Evolutionary conservation across 2,329 filamentous ascomycete species (phyloP), one percentile per base, ranked within the genome.

Genomic region (Penicillium sp.): DNA sequence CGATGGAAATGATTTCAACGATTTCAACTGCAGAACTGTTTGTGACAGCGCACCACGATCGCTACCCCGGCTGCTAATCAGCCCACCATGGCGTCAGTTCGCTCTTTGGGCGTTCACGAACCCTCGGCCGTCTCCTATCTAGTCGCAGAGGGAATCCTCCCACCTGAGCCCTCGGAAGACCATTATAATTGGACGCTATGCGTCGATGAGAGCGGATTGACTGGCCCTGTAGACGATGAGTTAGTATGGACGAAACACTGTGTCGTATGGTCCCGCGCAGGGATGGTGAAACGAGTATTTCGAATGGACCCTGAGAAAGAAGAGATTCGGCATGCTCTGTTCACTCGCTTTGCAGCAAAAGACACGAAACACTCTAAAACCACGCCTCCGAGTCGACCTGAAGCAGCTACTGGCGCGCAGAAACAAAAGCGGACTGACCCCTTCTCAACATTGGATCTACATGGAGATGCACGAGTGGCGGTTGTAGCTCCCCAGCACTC

Each of bases 221-320:
- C 73, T 27, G 71, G 71, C 40, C 71, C 78, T 1, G 77, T 81
- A 35, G 86, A 92, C 63, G 91, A 96, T 66, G 92, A 97, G 73
- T 75, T 97, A 15, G 77, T 96, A 25, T 85, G 85, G 49, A 94
- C 91, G 12, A 79, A 85, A 27, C 80, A 83, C 56, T 87, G 87
- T 64, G 91, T 95, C 13, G 82, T 97, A 54, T 99, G 93, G 93
- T 95, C 90, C 38, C 85, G 91, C 55, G 91, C 90, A 45, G 88
- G 88, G 54, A 80, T 93, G 55, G 87, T 97, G 58, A 88, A 90
- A 65, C 91, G 93, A 72, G 84, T 88, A 49, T 97, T 92, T 77
- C 88, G 85, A 59, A 92, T 97, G 72, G 86, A 91, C 57, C 79
- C 91, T 23, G 93, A 97, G 72, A 89, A 91, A 62, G 91, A 97